Evolutionary conservation across 495 filamentous ascomycete genomes (phyloP).

Genomic region (Neohortaea acidophila): DNA sequence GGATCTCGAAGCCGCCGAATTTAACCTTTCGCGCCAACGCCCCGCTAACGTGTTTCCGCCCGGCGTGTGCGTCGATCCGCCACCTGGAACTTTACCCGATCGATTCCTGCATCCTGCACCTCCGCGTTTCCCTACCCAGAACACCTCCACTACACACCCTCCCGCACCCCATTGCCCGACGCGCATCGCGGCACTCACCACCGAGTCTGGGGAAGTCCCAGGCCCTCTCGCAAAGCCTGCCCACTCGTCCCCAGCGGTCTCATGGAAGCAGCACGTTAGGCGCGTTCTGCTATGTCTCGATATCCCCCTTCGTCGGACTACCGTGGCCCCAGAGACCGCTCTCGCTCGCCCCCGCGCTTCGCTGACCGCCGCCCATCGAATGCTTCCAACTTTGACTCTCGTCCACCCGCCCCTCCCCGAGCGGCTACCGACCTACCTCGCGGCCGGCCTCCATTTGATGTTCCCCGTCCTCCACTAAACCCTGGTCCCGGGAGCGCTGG

Average conservation of each 20-base stretch:
- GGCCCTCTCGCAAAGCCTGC: too few relatives aligned
- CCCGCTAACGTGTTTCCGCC: too few relatives aligned
- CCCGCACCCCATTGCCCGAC: too few relatives aligned
- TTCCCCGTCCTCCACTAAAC: slow-evolving; percentile 3
- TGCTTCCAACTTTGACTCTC: slow-evolving; percentile 23
- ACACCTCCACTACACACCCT: too few relatives aligned
- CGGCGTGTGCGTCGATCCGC: too few relatives aligned
- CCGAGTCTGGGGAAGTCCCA: too few relatives aligned
- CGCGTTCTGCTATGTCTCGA: slow-evolving; percentile 14
- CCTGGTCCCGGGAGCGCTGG: background rate
- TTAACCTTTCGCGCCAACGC: too few relatives aligned
- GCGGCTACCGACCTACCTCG: slow-evolving; percentile 29
- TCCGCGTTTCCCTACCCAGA: too few relatives aligned
- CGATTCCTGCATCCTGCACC: too few relatives aligned
- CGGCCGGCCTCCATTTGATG: slow-evolving; percentile 24
- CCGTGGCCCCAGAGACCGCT: slow-evolving; percentile 41
- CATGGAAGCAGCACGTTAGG: slow-evolving; percentile 5
- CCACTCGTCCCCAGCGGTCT: background rate
- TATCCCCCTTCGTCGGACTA: slow-evolving; percentile 24
- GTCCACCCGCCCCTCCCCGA: slow-evolving; percentile 7
- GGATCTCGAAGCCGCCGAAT: too few relatives aligned
- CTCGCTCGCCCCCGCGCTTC: slow-evolving; percentile 42
- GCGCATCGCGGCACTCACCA: too few relatives aligned
- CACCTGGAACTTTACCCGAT: too few relatives aligned
- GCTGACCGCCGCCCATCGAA: slow-evolving; percentile 33